Conservation (phyloP, 306 rosid genomes). For the Aeschynomene evenia region DNA sequence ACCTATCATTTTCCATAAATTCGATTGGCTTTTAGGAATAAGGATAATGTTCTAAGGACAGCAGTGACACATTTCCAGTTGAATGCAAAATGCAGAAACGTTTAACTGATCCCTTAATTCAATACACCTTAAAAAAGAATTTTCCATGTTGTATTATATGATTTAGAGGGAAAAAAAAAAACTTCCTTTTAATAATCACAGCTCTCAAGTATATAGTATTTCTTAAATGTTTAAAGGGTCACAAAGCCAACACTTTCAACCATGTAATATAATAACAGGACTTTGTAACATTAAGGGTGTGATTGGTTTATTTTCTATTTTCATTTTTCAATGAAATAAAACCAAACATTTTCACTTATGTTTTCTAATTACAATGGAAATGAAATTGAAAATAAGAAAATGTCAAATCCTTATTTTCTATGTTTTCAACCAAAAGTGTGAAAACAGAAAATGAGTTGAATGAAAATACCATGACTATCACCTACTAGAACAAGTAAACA, state of each 20-base stretch:
- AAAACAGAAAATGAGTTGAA: too few relatives aligned
- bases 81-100: not conserved
- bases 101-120: slow-evolving; percentile 5
- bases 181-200: slow-evolving; percentile 6
- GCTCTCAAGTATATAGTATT: not conserved
- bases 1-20: too few relatives aligned
- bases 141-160: not conserved
- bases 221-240: not conserved
- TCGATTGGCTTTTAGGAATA: not conserved
- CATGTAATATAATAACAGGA: not conserved
- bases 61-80: not conserved
- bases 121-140: not conserved
- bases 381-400: too few relatives aligned
- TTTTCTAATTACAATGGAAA: too few relatives aligned
- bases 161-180: not conserved
- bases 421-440: too few relatives aligned
- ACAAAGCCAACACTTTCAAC: slow-evolving; percentile 20
- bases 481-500: too few relatives aligned
- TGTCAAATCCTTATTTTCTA: too few relatives aligned
- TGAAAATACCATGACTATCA: too few relatives aligned
- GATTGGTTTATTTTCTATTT: too few relatives aligned
- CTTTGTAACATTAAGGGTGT: not conserved
- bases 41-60: not conserved
- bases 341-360: too few relatives aligned
- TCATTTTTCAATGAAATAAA: too few relatives aligned